Percentiles rank a stretch among this genome's conserved stretches.
phyloP scores from a whole-genome alignment of 768 basidiomycete genomes.

The Phylloporus arenicola region DNA sequence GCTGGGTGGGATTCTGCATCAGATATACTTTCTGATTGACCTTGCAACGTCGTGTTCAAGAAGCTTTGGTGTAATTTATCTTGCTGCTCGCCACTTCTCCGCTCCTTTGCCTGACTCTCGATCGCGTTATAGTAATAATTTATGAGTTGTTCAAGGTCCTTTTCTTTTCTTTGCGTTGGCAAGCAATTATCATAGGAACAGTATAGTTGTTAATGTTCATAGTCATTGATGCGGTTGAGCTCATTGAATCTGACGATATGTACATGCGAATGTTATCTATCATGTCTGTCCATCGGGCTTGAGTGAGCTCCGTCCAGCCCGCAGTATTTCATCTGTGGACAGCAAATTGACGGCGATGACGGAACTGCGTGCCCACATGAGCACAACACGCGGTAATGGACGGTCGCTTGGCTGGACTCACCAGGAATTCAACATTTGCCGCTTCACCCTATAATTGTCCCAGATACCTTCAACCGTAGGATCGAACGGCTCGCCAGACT shows the following conservation, averaged over 20 bases:
- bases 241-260: slow-evolving; percentile 18
- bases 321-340: slow-evolving; percentile 92
- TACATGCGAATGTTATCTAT: slow-evolving; percentile 28
- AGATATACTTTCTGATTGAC: slow-evolving; percentile 34
- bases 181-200: slow-evolving; percentile 23
- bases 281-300: slow-evolving; percentile 68
- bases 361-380: slow-evolving; percentile 48
- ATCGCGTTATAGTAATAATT: slow-evolving; percentile 22
- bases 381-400: slow-evolving; percentile 17
- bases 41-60: slow-evolving; percentile 6
- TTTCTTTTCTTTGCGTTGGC: slow-evolving; percentile 8
- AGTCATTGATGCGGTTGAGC: slow-evolving; percentile 16
- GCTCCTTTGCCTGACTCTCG: slow-evolving; percentile 16
- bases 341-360: slow-evolving; percentile 93
- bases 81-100: slow-evolving; percentile 7
- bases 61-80: slow-evolving; percentile 24
- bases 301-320: slow-evolving; percentile 82
- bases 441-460: slow-evolving; percentile 98
- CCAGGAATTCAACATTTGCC: slow-evolving; percentile 98
- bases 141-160: slow-evolving; percentile 18
- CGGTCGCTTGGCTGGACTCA: slow-evolving; percentile 34
- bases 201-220: slow-evolving; percentile 30
- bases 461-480: slow-evolving; percentile 94
- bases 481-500: slow-evolving; percentile 94
- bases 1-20: slow-evolving; percentile 56